Conservation (phyloP, 2,329 filamentous ascomycete species). For the Pyrenochaeta sp. region DNA sequence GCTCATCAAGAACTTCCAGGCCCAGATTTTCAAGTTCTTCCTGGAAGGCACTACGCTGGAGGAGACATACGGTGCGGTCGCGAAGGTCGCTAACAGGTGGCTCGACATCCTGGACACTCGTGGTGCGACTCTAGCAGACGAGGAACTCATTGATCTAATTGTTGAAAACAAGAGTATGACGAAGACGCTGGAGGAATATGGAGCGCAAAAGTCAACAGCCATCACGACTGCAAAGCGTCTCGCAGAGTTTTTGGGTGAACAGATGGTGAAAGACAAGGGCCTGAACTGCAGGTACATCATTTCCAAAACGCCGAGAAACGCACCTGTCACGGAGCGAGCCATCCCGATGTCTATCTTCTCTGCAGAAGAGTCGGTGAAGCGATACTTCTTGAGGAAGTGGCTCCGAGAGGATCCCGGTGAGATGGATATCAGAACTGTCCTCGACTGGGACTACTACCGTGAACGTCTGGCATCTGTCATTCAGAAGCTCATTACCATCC, state of each 20-base stretch:
- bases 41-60: slow-evolving; percentile 85
- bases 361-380: slow-evolving; percentile 86
- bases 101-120: slow-evolving; percentile 91
- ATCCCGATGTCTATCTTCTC: slow-evolving; percentile 98
- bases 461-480: slow-evolving; percentile 97
- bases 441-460: slow-evolving; percentile 98
- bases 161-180: slow-evolving; percentile 98
- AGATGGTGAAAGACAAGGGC: slow-evolving; percentile 99
- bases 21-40: slow-evolving; percentile 99
- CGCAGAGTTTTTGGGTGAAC: slow-evolving; percentile 94
- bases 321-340: slow-evolving; percentile 92
- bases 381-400: slow-evolving; percentile 93
- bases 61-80: slow-evolving; percentile 90
- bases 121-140: slow-evolving; percentile 88
- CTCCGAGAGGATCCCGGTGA: slow-evolving; percentile 89
- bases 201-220: slow-evolving; percentile 94
- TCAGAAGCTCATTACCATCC: slow-evolving; percentile 98
- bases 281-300: slow-evolving; percentile 99
- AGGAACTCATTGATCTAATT: slow-evolving; percentile 99
- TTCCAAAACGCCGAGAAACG: slow-evolving; percentile 82
- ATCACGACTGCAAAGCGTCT: slow-evolving; percentile 96
- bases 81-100: slow-evolving; percentile 95
- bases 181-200: slow-evolving; percentile 97
- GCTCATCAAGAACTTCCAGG: slow-evolving; percentile 99
- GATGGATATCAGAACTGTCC: slow-evolving; percentile 86